phyloP scores from a whole-genome alignment of 2,329 filamentous ascomycete species.

The Aureobasidium pullulans region DNA sequence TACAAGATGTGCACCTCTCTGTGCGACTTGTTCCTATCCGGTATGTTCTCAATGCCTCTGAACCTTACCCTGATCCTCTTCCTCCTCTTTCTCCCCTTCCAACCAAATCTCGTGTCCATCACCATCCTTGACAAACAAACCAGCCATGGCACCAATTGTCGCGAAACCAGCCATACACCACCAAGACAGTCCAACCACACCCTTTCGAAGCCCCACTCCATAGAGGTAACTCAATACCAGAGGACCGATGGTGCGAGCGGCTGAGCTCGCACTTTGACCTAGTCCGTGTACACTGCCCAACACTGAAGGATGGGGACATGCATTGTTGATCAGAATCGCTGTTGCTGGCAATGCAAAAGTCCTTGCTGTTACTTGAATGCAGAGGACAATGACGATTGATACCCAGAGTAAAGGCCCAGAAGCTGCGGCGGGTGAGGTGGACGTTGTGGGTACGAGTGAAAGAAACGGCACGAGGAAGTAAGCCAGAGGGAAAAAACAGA shows the following conservation, averaged over 20 bases:
- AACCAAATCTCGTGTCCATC: constrained; percentile 53
- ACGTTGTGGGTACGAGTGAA: constrained; percentile 33
- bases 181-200: constrained; percentile 51
- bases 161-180: constrained; percentile 50
- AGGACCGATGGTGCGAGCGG: constrained; percentile 48
- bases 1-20: too few relatives aligned
- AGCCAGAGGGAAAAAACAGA: constrained; percentile 38
- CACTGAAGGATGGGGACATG: constrained; percentile 48
- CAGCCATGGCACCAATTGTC: constrained; percentile 49
- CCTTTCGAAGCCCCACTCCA: constrained; percentile 44
- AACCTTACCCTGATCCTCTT: not conserved
- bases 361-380: constrained; percentile 39
- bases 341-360: constrained; percentile 50
- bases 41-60: too few relatives aligned
- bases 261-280: constrained; percentile 49
- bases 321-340: constrained; percentile 55
- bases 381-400: constrained; percentile 33
- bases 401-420: constrained; percentile 36
- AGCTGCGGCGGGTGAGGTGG: constrained; percentile 32
- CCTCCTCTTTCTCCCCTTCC: constrained; percentile 36
- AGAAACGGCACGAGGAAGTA: constrained; percentile 39
- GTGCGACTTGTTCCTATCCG: too few relatives aligned
- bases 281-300: constrained; percentile 53
- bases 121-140: constrained; percentile 56
- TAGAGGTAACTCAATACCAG: constrained; percentile 46